Evolutionary conservation across 768 basidiomycete species (phyloP), one percentile per base, ranked within the genome.

Genomic region (Boletus rubropictus): DNA sequence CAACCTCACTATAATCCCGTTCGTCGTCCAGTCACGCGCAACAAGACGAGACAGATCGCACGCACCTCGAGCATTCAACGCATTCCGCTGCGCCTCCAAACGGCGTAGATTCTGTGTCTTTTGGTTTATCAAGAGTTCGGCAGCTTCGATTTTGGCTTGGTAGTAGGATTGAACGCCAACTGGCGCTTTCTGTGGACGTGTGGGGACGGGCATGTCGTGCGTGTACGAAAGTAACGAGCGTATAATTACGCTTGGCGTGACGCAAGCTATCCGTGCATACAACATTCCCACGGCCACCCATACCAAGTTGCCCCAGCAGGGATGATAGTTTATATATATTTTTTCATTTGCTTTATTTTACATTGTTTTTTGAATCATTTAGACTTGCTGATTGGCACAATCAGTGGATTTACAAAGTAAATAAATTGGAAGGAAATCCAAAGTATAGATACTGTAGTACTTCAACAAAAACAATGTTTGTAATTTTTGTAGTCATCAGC

Each of bases 21-120:
- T 28, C 25, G 27, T 54, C 47, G 51, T 3, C 5, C 37, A 1
- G 14, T 18, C 38, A 9, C n/a, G 9, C 20, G 17, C 46, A 22
- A 7, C 8, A 10, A 21, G 17, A 31, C 1, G 31, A n/a, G n/a
- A n/a, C n/a, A n/a, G n/a, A n/a, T n/a, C n/a, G 31, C 1, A 15
- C 77, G 41, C 49, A 93, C 93, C 93, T 76, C 92, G 74, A 12
- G 94, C 92, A 66, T 99, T 98, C 49, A 99, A 69, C 8, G 95
- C 90, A 78, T 99, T 99, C 50, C 96, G 77, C 65, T 97, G 94
- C 7, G 95, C 96, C 70, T 99, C 95, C 58, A 98, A 71, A 46
- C 95, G 87, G 20, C 95, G 77, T 46, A 99, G 64, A 69, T 98
- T 97, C 74, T 97, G 93, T 0, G 94, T 96, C 68, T 93, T 95